Conservation (phyloP, 768 basidiomycete genomes). For the Glaciozyma martinii region DNA sequence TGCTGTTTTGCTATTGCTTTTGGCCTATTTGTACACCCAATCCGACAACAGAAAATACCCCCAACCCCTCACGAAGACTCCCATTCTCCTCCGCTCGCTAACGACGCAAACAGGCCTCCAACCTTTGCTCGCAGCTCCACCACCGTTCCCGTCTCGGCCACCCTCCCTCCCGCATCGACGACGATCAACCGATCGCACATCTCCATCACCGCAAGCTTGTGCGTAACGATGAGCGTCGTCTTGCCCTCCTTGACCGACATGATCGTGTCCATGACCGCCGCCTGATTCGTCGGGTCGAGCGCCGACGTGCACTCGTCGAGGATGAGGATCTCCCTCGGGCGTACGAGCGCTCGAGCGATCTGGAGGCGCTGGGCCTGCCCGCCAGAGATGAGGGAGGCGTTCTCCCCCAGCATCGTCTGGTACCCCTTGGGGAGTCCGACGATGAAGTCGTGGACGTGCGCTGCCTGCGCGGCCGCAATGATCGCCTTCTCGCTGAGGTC, state of each 20-base stretch:
- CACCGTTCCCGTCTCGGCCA: slow-evolving; percentile 38
- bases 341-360: slow-evolving; percentile 81
- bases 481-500: slow-evolving; percentile 46
- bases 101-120: slow-evolving; percentile 19
- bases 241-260: slow-evolving; percentile 54
- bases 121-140: slow-evolving; percentile 14
- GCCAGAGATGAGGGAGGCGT: slow-evolving; percentile 80
- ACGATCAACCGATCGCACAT: slow-evolving; percentile 85
- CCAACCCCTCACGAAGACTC: slow-evolving; percentile 2
- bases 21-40: too few species aligned
- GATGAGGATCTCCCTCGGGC: slow-evolving; percentile 61
- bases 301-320: slow-evolving; percentile 95
- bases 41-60: too few species aligned
- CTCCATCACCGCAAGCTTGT: slow-evolving; percentile 80
- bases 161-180: slow-evolving; percentile 64
- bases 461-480: slow-evolving; percentile 59
- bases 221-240: slow-evolving; percentile 87
- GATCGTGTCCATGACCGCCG: slow-evolving; percentile 70
- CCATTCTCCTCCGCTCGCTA: slow-evolving; percentile 30
- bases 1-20: too few species aligned
- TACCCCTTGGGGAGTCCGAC: slow-evolving; percentile 70
- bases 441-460: slow-evolving; percentile 82
- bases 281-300: slow-evolving; percentile 74
- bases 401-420: slow-evolving; percentile 79
- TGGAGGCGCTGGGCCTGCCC: slow-evolving; percentile 90